Evolutionary conservation across 768 basidiomycete species (phyloP).

Genomic region (Ephemerocybe angulata): DNA sequence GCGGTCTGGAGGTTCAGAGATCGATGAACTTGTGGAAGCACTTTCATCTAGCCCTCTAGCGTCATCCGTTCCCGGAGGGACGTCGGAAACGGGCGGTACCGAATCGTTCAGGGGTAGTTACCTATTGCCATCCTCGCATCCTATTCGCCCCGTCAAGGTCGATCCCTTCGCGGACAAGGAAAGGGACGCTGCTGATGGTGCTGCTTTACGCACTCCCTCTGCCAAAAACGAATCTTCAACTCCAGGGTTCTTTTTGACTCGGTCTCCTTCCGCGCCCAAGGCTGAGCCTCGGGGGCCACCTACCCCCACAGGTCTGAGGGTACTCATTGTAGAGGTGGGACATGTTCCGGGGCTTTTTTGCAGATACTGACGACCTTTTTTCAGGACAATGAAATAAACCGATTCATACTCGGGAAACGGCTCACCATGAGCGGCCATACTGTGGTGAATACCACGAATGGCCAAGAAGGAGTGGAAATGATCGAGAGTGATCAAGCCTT

Average conservation of each 20-base stretch:
- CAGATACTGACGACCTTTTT: neutral
- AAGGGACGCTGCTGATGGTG: conserved; percentile 10
- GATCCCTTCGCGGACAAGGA: conserved; percentile 21
- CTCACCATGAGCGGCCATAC: conserved; percentile 62
- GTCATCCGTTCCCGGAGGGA: conserved; percentile 1
- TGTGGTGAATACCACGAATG: conserved; percentile 66
- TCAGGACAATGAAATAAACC: conserved; percentile 76
- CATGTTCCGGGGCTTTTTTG: neutral
- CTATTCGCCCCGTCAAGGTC: conserved; percentile 35
- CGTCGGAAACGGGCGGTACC: neutral
- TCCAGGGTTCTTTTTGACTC: conserved; percentile 5
- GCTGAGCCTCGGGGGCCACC: neutral
- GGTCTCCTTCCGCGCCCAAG: neutral
- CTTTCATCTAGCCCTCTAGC: conserved; percentile 36
- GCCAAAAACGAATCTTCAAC: conserved; percentile 5
- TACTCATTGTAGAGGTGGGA: conserved; percentile 56
- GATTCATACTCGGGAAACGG: conserved; percentile 64
- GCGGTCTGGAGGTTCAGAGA: conserved; percentile 26
- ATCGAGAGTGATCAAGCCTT: conserved; percentile 56
- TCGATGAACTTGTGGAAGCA: conserved; percentile 49
- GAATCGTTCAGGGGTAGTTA: conserved; percentile 14
- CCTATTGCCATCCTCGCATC: conserved; percentile 23
- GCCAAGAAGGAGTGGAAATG: conserved; percentile 68
- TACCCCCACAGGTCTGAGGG: conserved; percentile 29
- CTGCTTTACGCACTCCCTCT: neutral